These are phyloP conservation scores for Boletus sp. DNA, from an alignment of 1,284 basidiomycete species.

Conservation along the genomic window DNA sequence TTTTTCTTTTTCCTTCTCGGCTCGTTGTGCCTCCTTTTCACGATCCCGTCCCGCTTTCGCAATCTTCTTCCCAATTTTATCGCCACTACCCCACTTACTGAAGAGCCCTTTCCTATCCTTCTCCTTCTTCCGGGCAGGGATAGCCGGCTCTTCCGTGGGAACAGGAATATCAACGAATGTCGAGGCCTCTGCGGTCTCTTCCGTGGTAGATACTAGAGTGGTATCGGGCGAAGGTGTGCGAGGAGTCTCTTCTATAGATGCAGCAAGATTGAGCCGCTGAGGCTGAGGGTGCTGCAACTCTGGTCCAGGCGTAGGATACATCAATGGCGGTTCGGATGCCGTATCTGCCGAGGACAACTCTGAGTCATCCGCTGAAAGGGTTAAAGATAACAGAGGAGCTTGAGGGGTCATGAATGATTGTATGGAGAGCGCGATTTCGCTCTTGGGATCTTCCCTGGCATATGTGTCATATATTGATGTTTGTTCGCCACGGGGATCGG, in stretches of 20 bases:
- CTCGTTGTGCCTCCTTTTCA: constrained; percentile 43
- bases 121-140: constrained; percentile 51
- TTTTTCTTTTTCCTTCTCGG: constrained; percentile 49
- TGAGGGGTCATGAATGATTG: constrained; percentile 26
- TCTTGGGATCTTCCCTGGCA: constrained; percentile 51
- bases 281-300: constrained; percentile 57
- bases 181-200: constrained; percentile 28
- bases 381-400: constrained; percentile 29
- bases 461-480: constrained; percentile 81
- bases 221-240: constrained; percentile 44
- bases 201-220: constrained; percentile 28
- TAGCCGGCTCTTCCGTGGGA: constrained; percentile 31
- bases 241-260: constrained; percentile 36
- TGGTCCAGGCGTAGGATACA: constrained; percentile 32
- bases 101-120: constrained; percentile 79
- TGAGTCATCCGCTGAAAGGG: constrained; percentile 28
- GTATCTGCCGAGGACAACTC: constrained; percentile 36
- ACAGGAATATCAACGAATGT: constrained; percentile 24
- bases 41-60: constrained; percentile 43
- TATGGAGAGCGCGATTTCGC: constrained; percentile 38
- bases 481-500: constrained; percentile 75
- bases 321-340: constrained; percentile 20
- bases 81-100: constrained; percentile 63
- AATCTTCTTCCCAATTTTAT: constrained; percentile 56
- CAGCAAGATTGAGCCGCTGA: constrained; percentile 36